Evolutionary conservation across 139 green algal species (phyloP).

Genomic region (Haematococcus lacustris): DNA sequence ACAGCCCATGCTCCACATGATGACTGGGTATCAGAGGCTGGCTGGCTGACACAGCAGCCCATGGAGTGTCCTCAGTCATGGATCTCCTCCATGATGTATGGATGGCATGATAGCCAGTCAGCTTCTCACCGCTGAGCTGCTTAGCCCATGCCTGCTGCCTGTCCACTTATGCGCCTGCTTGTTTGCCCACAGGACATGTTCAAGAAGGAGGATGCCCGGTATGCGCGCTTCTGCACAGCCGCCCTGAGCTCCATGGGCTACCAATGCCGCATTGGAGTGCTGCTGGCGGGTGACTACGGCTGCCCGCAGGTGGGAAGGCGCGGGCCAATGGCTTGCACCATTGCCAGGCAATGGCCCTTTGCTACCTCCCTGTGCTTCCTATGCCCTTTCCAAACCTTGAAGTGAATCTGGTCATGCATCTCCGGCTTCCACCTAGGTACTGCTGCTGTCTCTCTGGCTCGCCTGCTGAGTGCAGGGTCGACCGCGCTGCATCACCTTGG

Average conservation of each 20-base stretch:
- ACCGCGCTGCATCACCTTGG: slow-evolving; percentile 46
- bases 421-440: not conserved
- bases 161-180: not conserved
- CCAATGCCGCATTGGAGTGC: slow-evolving; percentile 47
- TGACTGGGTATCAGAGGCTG: no score
- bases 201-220: slow-evolving; percentile 53
- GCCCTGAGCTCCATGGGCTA: slow-evolving; percentile 48
- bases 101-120: no score
- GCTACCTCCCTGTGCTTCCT: not conserved
- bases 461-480: slow-evolving; percentile 18
- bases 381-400: not conserved
- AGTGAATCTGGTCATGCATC: not conserved
- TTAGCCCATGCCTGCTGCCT: not conserved
- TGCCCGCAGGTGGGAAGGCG: slow-evolving; percentile 30
- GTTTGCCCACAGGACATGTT: slow-evolving; percentile 55
- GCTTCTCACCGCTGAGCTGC: no score
- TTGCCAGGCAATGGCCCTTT: not conserved
- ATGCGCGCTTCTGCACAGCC: slow-evolving; percentile 51
- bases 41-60: not conserved
- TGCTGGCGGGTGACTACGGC: slow-evolving; percentile 53
- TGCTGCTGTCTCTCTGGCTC: not conserved
- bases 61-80: not conserved
- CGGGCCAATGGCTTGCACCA: not conserved
- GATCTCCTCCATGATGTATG: no score
- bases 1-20: no score